Base-by-base conservation (phyloP, 2,329 filamentous ascomycete genomes). In the Exophiala mesophila region DNA sequence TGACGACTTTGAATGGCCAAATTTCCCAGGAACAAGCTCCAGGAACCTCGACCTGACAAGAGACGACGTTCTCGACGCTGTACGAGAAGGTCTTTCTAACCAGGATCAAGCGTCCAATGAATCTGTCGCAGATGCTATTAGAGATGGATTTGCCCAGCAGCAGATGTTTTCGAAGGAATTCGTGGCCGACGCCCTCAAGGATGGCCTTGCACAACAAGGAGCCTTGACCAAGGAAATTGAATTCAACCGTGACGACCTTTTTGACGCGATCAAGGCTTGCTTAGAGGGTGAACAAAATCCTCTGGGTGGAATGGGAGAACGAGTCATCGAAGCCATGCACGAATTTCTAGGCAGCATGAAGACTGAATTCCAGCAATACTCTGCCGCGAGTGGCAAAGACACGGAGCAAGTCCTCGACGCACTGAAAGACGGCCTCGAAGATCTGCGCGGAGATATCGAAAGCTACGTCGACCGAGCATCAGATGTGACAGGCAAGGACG, bases 351-450 rank as follows among this genome's bases (percentile, higher is more conserved):
- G 79, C 26, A 73, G 72, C 29, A 80, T 83, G 70, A 78, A 77
- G 44, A 67, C 68, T 4, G 78, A 82, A 54, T 78, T 83, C 61
- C 88, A 89, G 61, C 78, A 90, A 55, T 90, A 88, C 54, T 82
- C 87, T 15, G 79, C 85, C 3, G 82, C 84, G 49, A 86, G 81
- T 54, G 86, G 84, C 29, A 77, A 81, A 44, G 87, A 92, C 59
- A 90, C 88, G 0, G 88, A 95, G 61, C 87, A 95, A 61, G 81
- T 94, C 9, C 71, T 96, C 3, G 86, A 92, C 61, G 85, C 88
- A 1, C 82, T 94, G 31, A 90, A 88, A 54, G 87, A 94, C 59
- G 88, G 88, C 0, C 74, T 95, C 10, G 88, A 94, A 54, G 82
- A 78, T 53, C 76, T 97, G 5, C 81, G 88, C 8, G 68, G 71